Evolutionary conservation across 495 filamentous ascomycete genomes (phyloP).

Genomic region (Sabuloglossum arenarium): DNA sequence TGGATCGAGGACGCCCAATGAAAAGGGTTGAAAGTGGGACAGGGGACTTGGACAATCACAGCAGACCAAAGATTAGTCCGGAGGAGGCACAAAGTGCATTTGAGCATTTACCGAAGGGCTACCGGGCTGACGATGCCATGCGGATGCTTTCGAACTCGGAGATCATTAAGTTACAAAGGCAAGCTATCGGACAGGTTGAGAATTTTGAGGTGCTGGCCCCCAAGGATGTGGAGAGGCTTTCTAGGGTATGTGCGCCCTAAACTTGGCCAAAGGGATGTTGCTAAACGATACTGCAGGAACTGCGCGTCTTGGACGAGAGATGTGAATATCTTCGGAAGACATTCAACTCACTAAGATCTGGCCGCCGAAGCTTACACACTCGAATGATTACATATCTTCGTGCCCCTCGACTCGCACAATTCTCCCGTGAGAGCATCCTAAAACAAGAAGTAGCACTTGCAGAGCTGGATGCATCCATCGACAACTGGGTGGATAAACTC

Average conservation of each 20-base stretch:
- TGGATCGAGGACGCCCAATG: not conserved
- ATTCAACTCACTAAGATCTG: conserved; percentile 41
- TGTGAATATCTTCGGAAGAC: conserved; percentile 52
- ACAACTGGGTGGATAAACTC: conserved; percentile 52
- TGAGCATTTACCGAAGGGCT: conserved; percentile 35
- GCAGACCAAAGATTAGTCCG: conserved; percentile 19
- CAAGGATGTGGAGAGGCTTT: conserved; percentile 44
- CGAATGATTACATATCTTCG: conserved; percentile 49
- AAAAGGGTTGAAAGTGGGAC: conserved; percentile 10
- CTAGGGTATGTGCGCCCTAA: conserved; percentile 25
- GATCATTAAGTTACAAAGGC: conserved; percentile 30
- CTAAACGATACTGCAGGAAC: conserved; percentile 25
- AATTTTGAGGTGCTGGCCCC: conserved; percentile 46
- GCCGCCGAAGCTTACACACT: conserved; percentile 44
- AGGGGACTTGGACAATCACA: conserved; percentile 16
- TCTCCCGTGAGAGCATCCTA: conserved; percentile 44
- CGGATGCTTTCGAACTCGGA: conserved; percentile 27
- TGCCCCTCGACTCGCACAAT: conserved; percentile 35
- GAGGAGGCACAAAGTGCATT: conserved; percentile 26
- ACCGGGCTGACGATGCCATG: conserved; percentile 29
- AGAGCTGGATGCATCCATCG: conserved; percentile 51
- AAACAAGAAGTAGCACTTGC: conserved; percentile 55
- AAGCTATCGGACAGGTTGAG: conserved; percentile 40
- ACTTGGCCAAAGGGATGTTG: not conserved
- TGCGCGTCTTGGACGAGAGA: conserved; percentile 45